Evolutionary conservation across 2,329 filamentous ascomycete species (phyloP).

Genomic region (Triangularia verruculosa): DNA sequence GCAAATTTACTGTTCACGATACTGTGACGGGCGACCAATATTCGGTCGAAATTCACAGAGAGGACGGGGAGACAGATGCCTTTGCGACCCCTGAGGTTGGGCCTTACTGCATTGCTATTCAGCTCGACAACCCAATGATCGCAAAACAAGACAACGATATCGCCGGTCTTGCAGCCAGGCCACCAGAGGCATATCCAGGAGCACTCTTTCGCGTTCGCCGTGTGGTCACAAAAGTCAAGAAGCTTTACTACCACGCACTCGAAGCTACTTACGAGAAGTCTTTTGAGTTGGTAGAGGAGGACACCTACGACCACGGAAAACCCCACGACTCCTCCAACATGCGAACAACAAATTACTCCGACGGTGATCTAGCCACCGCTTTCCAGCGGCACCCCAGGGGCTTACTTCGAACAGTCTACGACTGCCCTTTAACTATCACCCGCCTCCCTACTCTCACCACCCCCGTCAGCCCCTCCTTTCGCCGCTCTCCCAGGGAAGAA

Average conservation of each 20-base stretch:
- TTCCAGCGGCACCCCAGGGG: conserved; percentile 10
- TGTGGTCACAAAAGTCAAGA: conserved; percentile 21
- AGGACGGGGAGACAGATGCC: conserved; percentile 17
- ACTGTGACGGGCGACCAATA: conserved; percentile 15
- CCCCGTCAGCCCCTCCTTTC: background rate
- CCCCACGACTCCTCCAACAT: conserved; percentile 13
- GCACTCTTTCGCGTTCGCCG: conserved; percentile 23
- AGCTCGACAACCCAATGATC: conserved; percentile 17
- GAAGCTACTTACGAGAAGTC: conserved; percentile 21
- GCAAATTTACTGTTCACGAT: conserved; percentile 18
- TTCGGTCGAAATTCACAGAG: conserved; percentile 18
- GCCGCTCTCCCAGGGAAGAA: conserved; percentile 2
- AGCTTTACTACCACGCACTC: conserved; percentile 21
- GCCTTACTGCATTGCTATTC: conserved; percentile 22
- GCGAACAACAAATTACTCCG: conserved; percentile 10
- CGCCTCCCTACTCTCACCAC: background rate
- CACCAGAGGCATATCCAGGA: conserved; percentile 16
- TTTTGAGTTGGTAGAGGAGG: conserved; percentile 22
- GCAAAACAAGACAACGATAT: conserved; percentile 10
- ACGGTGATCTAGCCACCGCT: conserved; percentile 14
- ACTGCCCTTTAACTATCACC: conserved; percentile 23
- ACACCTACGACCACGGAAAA: background rate
- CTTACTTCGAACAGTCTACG: conserved; percentile 20
- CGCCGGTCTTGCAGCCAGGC: conserved; percentile 1
- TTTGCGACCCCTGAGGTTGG: conserved; percentile 24